Evolutionary conservation across 306 rosid species (phyloP).

Genomic region (Prosopis cineraria): DNA sequence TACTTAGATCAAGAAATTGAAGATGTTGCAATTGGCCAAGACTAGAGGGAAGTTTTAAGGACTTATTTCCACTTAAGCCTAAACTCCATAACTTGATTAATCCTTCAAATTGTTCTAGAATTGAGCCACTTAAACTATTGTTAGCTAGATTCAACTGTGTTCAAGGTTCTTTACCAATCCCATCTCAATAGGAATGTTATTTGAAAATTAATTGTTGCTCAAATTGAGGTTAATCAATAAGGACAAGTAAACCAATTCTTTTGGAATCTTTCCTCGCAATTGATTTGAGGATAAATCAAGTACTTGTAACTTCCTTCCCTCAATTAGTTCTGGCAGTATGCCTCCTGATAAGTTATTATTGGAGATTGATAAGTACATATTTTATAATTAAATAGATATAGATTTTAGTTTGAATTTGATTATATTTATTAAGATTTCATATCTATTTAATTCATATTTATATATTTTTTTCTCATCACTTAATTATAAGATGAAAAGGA

Average conservation of each 20-base stretch:
- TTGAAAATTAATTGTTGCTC: neutral
- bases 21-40: conserved; percentile 18
- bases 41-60: neutral
- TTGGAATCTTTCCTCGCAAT: conserved; percentile 26
- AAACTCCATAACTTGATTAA: neutral
- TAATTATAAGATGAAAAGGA: too few species aligned
- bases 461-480: too few species aligned
- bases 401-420: too few species aligned
- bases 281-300: conserved; percentile 28
- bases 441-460: too few species aligned
- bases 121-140: neutral
- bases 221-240: neutral
- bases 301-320: neutral
- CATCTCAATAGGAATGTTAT: neutral
- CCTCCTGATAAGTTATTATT: neutral
- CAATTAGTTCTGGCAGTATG: neutral
- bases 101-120: neutral
- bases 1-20: conserved; percentile 37
- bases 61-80: neutral
- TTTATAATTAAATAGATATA: too few species aligned
- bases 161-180: neutral
- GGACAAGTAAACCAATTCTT: conserved; percentile 4
- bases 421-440: too few species aligned
- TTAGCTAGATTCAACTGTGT: neutral
- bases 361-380: too few species aligned